phyloP scores from a whole-genome alignment of 2,329 filamentous ascomycete genomes.

The Dactylella cylindrospora region DNA sequence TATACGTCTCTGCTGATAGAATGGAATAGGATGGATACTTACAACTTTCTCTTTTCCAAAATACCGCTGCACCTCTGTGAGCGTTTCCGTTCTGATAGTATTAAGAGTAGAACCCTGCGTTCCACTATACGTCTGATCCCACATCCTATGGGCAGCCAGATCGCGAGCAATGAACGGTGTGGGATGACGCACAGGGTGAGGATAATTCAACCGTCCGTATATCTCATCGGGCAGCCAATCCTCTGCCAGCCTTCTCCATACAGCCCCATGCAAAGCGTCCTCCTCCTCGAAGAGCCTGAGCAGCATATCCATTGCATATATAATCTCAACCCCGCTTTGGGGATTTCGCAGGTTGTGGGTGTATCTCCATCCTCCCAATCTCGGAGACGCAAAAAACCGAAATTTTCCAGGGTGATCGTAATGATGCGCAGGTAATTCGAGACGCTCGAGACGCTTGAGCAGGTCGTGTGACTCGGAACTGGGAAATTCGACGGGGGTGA shows the following conservation, averaged over 20 bases:
- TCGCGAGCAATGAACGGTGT: too few relatives aligned
- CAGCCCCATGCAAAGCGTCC: slow-evolving; percentile 2
- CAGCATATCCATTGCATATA: slow-evolving; percentile 16
- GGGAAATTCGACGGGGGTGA: slow-evolving; percentile 10
- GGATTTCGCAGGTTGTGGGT: slow-evolving; percentile 24
- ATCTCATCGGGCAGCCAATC: too few relatives aligned
- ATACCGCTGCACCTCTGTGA: slow-evolving; percentile 15
- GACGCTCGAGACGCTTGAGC: neutral
- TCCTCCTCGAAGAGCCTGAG: slow-evolving; percentile 21
- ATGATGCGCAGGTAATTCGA: neutral
- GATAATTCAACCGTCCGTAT: too few relatives aligned
- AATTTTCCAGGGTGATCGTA: slow-evolving; percentile 32
- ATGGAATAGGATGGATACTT: neutral
- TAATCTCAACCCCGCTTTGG: slow-evolving; percentile 26
- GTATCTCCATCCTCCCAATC: slow-evolving; percentile 7
- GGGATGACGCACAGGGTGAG: too few relatives aligned
- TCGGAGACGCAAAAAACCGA: slow-evolving; percentile 1
- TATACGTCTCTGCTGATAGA: neutral
- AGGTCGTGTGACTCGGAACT: neutral
- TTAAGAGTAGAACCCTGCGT: too few relatives aligned
- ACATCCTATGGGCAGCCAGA: too few relatives aligned
- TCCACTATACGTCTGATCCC: too few relatives aligned
- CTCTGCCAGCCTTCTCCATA: neutral
- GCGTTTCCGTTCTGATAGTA: slow-evolving; percentile 23
- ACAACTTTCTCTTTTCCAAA: slow-evolving; percentile 19